A percentile compares a stretch with the other conserved stretches of the same genome.
These are phyloP conservation scores for Phylloporus rhodoxanthus DNA, from an alignment of 768 basidiomycete genomes.

Conservation along the genomic window DNA sequence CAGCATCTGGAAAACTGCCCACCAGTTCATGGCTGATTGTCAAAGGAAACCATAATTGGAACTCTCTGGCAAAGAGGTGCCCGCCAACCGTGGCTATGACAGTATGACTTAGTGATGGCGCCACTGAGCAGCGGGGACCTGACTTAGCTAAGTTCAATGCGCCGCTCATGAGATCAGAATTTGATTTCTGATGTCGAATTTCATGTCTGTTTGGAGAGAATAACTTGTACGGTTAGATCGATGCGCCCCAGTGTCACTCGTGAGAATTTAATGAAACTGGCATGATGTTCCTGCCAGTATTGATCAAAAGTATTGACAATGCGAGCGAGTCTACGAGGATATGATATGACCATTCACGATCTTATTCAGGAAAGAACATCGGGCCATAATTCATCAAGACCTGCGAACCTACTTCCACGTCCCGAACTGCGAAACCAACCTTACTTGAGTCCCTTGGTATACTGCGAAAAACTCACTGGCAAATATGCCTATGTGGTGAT, in stretches of 20 bases:
- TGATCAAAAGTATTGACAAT: no score
- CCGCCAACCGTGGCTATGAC: not conserved
- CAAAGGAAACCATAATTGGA: not conserved
- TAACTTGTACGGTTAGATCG: not conserved
- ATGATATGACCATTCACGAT: not conserved
- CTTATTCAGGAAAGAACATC: constrained; percentile 35
- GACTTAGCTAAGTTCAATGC: not conserved
- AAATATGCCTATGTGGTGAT: constrained; percentile 62
- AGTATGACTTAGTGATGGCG: no score
- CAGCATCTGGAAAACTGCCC: not conserved
- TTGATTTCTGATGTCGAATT: not conserved
- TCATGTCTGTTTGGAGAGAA: no score
- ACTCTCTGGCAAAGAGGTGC: not conserved
- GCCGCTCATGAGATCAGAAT: not conserved
- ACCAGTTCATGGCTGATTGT: not conserved
- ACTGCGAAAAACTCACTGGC: constrained; percentile 9
- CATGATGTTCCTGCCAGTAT: not conserved
- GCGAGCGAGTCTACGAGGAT: not conserved
- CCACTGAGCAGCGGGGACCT: not conserved
- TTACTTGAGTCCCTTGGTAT: not conserved
- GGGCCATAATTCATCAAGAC: constrained; percentile 56
- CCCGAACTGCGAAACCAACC: constrained; percentile 28
- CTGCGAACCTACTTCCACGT: constrained; percentile 41
- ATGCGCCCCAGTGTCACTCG: no score
- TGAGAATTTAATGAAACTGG: not conserved